Evolutionary conservation across 2,329 filamentous ascomycete genomes (phyloP).

Genomic region (Talaromyces sp.): DNA sequence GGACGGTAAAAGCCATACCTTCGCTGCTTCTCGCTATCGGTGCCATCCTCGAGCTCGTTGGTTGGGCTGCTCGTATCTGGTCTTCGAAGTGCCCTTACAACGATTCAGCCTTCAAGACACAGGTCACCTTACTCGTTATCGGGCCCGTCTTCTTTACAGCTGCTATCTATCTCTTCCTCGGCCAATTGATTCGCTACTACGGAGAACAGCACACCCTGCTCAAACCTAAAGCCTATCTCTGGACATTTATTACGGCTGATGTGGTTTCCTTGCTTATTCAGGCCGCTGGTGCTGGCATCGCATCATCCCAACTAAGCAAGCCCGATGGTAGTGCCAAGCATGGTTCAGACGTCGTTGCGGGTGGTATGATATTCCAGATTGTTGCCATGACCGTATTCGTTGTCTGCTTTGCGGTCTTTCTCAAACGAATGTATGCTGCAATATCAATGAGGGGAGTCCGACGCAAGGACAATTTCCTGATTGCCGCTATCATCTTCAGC

Average conservation of each 20-base stretch:
- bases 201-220: conserved; percentile 47
- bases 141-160: conserved; percentile 53
- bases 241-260: conserved; percentile 43
- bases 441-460: neutral
- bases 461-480: conserved; percentile 21
- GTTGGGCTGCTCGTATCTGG: conserved; percentile 52
- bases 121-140: conserved; percentile 46
- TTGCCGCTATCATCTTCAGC: conserved; percentile 42
- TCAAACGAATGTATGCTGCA: neutral
- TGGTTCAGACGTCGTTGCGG: conserved; percentile 52
- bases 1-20: neutral
- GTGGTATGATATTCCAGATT: conserved; percentile 60
- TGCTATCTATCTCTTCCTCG: conserved; percentile 51
- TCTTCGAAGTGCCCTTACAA: conserved; percentile 52
- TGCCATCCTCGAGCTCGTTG: conserved; percentile 23
- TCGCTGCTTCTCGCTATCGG: neutral
- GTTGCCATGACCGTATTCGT: conserved; percentile 55
- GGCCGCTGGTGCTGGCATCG: conserved; percentile 55
- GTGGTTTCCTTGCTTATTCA: conserved; percentile 56
- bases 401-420: conserved; percentile 27
- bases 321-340: conserved; percentile 46
- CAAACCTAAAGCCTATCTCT: conserved; percentile 38
- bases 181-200: conserved; percentile 46
- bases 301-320: conserved; percentile 45
- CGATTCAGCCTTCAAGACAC: conserved; percentile 49